Evolutionary conservation across 352 stramenopile genomes (phyloP).

Genomic region (Saprolegnia diclina): DNA sequence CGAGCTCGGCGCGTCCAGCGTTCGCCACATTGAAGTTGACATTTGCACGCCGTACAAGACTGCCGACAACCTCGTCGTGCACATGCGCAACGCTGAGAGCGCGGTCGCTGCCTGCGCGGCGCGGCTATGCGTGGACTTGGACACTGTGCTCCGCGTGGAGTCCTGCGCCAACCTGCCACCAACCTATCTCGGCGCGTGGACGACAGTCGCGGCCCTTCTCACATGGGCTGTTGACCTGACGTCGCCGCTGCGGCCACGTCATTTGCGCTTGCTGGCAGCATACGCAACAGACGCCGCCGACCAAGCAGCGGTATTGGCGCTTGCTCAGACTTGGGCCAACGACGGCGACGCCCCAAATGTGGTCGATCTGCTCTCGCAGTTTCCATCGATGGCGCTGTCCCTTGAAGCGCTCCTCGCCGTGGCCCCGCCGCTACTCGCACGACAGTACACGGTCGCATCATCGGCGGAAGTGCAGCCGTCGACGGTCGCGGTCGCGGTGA

Average conservation of each 20-base stretch:
- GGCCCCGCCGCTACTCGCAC: conserved; percentile 50
- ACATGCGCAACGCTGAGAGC: conserved; percentile 51
- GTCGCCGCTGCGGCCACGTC: conserved; percentile 50
- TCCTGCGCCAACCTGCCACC: background rate
- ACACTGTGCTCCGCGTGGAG: conserved; percentile 1
- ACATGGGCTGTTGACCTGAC: conserved; percentile 73
- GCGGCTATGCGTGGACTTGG: background rate
- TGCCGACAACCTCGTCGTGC: conserved; percentile 73
- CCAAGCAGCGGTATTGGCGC: conserved; percentile 34
- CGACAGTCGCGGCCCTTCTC: conserved; percentile 29
- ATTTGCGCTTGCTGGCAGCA: conserved; percentile 52
- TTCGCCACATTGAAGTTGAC: conserved; percentile 19
- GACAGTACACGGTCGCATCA: conserved; percentile 82
- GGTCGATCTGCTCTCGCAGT: conserved; percentile 59
- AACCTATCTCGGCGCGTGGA: background rate
- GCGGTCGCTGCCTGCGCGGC: conserved; percentile 38
- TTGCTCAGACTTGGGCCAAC: background rate
- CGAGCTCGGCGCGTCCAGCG: background rate
- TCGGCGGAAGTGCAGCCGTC: conserved; percentile 53
- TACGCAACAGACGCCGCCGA: conserved; percentile 46
- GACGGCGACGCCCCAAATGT: conserved; percentile 30
- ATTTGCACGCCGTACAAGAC: conserved; percentile 30
- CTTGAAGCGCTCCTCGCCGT: conserved; percentile 67
- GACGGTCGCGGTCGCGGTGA: conserved; percentile 65
- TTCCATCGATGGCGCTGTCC: conserved; percentile 55